Evolutionary conservation across 2,329 filamentous ascomycete species (phyloP), one percentile per base, ranked within the genome.

Genomic region (Mycocentrospora acerina): DNA sequence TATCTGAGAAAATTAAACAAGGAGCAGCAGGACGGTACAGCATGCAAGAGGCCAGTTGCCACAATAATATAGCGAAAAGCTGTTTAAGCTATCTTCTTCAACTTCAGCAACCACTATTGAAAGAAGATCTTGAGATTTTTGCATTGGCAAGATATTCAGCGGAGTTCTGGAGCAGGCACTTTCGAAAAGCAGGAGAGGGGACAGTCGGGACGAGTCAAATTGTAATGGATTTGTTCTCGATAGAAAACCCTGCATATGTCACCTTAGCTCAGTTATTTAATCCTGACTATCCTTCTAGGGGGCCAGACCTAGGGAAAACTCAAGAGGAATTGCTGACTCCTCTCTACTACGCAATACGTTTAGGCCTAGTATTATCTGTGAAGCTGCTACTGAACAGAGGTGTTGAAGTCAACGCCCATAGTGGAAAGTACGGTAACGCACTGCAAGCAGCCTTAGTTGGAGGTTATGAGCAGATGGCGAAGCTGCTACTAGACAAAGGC

Each of bases 1-100:
- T 57, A 0, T 66, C 61, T 25, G 44, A 53, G 8, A 53, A 56
- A 16, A 57, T 60, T 24, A 33, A 29, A 13, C 35, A 52, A 50
- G 51, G 56, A 7, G 14, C 25, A 31, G 54, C 52, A 39, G 31
- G 29, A 18, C 30, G 30, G 4, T 65, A 57, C 33, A 42, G 48
- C 28, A 56, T 66, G 49, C 44, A 54, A 35, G n/a, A n/a, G 3
- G 32, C 24, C n/a, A 32, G 16, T 17, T 55, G 57, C 19, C 49
- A 64, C 17, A 33, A 31, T 8, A 28, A 33, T 4, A 53, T 67
- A 32, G 37, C 55, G 12, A 42, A 33, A 18, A 30, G 45, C 19
- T 63, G 44, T 41, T 37, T 66, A 10, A 29, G 24, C 10, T 66
- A 65, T 36, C 35, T 65, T 11, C 24, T 53, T n/a, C 50, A 59